phyloP scores from a whole-genome alignment of 2,329 filamentous ascomycete species.

The Rhexocercosporidium sp. region DNA sequence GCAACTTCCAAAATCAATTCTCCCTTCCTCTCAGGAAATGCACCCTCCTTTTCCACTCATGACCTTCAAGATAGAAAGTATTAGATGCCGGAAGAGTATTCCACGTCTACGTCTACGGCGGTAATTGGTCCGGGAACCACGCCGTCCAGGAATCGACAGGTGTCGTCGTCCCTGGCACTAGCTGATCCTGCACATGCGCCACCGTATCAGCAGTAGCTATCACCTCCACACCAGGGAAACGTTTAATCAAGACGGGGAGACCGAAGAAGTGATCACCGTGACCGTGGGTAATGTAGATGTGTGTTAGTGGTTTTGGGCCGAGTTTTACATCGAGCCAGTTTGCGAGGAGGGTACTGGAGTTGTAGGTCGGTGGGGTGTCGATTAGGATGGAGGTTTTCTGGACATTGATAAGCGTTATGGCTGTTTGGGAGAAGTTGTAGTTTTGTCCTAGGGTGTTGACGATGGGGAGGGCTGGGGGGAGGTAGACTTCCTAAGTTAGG shows the following conservation, averaged over 20 bases:
- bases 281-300: slow-evolving; percentile 49
- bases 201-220: not conserved
- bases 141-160: not conserved
- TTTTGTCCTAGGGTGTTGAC: slow-evolving; percentile 12
- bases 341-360: slow-evolving; percentile 41
- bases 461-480: not conserved
- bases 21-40: slow-evolving; percentile 15
- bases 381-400: slow-evolving; percentile 45
- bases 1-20: slow-evolving; percentile 15
- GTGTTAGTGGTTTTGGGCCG: slow-evolving; percentile 38
- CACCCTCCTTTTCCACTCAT: not conserved
- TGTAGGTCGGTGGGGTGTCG: slow-evolving; percentile 44
- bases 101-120: not conserved
- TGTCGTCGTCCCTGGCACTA: not conserved
- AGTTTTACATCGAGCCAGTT: slow-evolving; percentile 45
- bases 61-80: slow-evolving; percentile 4
- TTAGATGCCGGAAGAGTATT: not conserved
- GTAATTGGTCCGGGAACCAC: not conserved
- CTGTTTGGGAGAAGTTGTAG: slow-evolving; percentile 23
- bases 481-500: slow-evolving; percentile 15
- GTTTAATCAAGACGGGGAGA: slow-evolving; percentile 33
- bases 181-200: not conserved
- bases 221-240: slow-evolving; percentile 37
- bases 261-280: slow-evolving; percentile 46
- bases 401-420: slow-evolving; percentile 28